These are phyloP conservation scores for Zasmidium citrigriseum DNA, from an alignment of 2,329 filamentous ascomycete genomes.

Conservation along the genomic window DNA sequence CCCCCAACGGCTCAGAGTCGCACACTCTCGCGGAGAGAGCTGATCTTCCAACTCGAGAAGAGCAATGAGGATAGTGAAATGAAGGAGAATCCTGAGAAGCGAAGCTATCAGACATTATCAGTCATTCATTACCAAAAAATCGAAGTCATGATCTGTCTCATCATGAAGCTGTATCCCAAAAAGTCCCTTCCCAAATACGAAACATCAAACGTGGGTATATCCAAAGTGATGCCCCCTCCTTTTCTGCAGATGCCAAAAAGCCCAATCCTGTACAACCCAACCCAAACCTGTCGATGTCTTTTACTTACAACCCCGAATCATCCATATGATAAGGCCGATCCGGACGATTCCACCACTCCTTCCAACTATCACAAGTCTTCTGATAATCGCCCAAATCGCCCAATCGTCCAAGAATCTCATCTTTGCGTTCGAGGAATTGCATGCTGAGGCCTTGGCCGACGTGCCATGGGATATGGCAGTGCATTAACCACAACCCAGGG, in stretches of 20 bases:
- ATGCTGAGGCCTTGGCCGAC: conserved; percentile 28
- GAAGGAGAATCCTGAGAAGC: not conserved
- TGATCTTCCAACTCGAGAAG: not conserved
- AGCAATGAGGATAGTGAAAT: not conserved
- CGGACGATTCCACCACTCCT: conserved; percentile 18
- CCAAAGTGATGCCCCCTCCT: not conserved
- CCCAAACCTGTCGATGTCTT: not conserved
- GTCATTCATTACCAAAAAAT: not conserved
- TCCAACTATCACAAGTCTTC: conserved; percentile 27
- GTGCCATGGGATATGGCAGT: conserved; percentile 33
- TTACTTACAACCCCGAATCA: conserved; percentile 28
- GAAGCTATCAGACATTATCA: not conserved
- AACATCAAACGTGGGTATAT: not conserved
- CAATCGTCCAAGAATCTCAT: conserved; percentile 17
- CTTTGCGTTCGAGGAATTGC: conserved; percentile 29
- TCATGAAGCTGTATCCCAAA: not conserved
- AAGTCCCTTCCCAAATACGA: not conserved
- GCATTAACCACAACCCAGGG: conserved; percentile 56
- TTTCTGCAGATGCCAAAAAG: too few species aligned
- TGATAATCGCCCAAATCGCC: conserved; percentile 18
- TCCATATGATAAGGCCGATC: conserved; percentile 25
- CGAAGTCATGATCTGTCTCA: too few species aligned
- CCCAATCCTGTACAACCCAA: not conserved
- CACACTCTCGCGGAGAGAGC: too few species aligned
- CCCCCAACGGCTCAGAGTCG: too few species aligned